Base-by-base conservation (phyloP, 2,329 filamentous ascomycete genomes). In the Ophiobolus disseminans region DNA sequence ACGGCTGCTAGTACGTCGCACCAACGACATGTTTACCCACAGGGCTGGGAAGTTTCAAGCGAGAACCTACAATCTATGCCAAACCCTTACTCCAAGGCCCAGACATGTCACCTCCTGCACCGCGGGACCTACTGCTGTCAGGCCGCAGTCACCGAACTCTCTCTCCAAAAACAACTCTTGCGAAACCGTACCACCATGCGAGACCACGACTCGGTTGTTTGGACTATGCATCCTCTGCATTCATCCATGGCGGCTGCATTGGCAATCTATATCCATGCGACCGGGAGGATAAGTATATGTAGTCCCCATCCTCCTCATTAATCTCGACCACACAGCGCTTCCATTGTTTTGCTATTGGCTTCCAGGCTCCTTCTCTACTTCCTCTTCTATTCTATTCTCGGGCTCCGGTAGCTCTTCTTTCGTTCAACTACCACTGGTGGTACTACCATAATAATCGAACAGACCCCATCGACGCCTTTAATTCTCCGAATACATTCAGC, bases 341-440 rank as follows among this genome's bases (percentile, higher is more conserved):
- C 30, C 31, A 43, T 25, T 16, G 20, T 26, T 36, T 34, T 32
- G 22, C 26, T 14, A 39, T 31, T 34, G 9, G 42, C 25, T 23
- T 22, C 40, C 50, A 40, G 42, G 44, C 32, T 46, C 45, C 49
- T 40, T 30, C 35, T 31, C 36, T 55, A 34, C 55, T 55, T 51
- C 44, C 46, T 54, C 55, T 43, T 45, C 34, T 48, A 40, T 60
- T 63, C 54, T 25, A 54, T 67, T 62, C 55, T 60, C 45, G 49
- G 35, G 68, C 68, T 68, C 68, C 55, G 66, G 68, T 48, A 72
- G 69, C 68, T 65, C 56, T 37, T 50, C 36, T 16, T 48, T 62
- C 51, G 13, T 42, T 50, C 16, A 5, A 32, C 3, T 6, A 32
- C 16, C 16, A 11, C 7, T 28, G 10, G 9, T 28, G n/a, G 10